Base-by-base conservation (phyloP, 228 moss, liverwort and hornwort genomes). In the Sphagnum fallax region DNA sequence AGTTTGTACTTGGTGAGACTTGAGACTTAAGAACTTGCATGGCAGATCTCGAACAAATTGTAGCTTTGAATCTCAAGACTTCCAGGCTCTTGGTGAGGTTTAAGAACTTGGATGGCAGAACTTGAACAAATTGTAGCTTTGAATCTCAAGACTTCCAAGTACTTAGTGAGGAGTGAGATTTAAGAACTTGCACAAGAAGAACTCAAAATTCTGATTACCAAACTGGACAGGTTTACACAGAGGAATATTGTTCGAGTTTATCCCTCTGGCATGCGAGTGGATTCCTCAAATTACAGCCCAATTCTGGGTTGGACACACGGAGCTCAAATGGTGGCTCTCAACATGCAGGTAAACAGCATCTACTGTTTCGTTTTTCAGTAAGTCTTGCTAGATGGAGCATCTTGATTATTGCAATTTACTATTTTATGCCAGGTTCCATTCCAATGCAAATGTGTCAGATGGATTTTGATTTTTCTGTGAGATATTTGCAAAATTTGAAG, bases 241-340 rank as follows among this genome's bases (percentile, higher is more conserved):
- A 75, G 79, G 65, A 97, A 97, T 70, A 73, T 97, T 55, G 65
- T 93, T 74, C 85, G 96, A 48, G 81, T 97, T 18, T 97, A 79
- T 69, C 96, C 96, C 11, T 84, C 84, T 68, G 96, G 91, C 4
- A 79, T 88, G 52, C 83, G 96, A 70, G 50, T 97, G 1, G 74
- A 97, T 62, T 97, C 96, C 4, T 97, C 96, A 71, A 97, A 97
- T 55, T 97, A 97, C 77, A 81, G 91, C 71, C 96, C 96, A 52
- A 58, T 93, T 4, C 0, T 91, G 68, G 62, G 83, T 53, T 97
- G 93, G 93, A 82, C 91, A 57, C 93, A 97, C 64, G 96, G 96
- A 66, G 91, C 90, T 73, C 96, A 97, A 72, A 97, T 97, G 96
- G 96, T 93, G 69, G 96, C 96, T 51, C 82, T 91, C 59, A 97